Evolutionary conservation across 2,329 filamentous ascomycete species (phyloP), one percentile per base, ranked within the genome.

Genomic region (Paecilomyces formosus): DNA sequence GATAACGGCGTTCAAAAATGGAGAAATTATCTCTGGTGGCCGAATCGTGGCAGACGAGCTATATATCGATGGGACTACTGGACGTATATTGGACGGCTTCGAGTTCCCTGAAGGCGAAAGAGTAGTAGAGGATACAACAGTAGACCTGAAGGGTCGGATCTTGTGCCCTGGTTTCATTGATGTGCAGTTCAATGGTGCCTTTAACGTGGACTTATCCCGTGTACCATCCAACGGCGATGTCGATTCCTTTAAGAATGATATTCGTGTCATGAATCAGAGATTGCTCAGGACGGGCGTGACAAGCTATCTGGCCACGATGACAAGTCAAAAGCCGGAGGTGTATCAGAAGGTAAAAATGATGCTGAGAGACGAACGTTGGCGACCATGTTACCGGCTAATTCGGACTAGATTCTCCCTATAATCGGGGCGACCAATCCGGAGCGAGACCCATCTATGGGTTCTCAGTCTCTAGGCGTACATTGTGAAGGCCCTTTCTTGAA

Each of bases 171-270:
- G 62, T 3, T 63, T 63, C 45, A 58, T 63, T 15, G 60, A 62
- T 28, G 49, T 62, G 31, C 62, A 62, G 31, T 56, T 63, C 12
- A 63, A 63, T 33, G 62, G 62, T 12, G 60, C 62, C 45, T 63
- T 62, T 53, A 60, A 60, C 7, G 61, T 62, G 12, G 62, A 63
- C 52, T 62, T 63, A 52, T 60, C 60, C 2, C 85, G 86, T 12
- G 58, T 59, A 24, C 50, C 35, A 11, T 26, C 61, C 31, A 24
- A 51, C 4, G 54, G 58, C 21, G 21, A 31, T 9, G 52, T 18
- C 6, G 30, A 50, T 22, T 13, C 49, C 15, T 63, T 58, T 26
- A 45, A 62, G 24, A 55, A 62, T 30, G 53, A 60, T 26, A 54
- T 60, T n/a, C 35, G 50, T 15, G 60, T 58, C 18, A 57, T 56